phyloP scores from a whole-genome alignment of 768 basidiomycete species.

The Pseudohyphozyma bogoriensis region DNA sequence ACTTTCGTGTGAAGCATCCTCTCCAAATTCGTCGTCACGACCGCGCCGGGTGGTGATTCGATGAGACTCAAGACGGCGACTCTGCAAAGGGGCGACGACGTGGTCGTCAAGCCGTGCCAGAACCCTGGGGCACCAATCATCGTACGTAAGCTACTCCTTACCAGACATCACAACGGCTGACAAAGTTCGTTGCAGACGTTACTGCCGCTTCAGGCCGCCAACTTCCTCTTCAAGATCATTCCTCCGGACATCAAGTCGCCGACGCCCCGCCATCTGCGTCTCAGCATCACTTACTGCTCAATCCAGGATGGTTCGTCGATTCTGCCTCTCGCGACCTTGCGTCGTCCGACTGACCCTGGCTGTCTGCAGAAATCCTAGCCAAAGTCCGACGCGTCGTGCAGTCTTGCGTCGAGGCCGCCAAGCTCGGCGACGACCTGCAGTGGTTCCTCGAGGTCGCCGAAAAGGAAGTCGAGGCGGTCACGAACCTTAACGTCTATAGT shows the following conservation, averaged over 20 bases:
- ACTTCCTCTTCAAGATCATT: slow-evolving; percentile 58
- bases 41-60: slow-evolving; percentile 63
- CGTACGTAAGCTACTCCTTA: background rate
- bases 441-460: slow-evolving; percentile 20
- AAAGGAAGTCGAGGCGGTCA: slow-evolving; percentile 38
- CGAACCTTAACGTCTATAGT: slow-evolving; percentile 37
- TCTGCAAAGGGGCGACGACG: slow-evolving; percentile 39
- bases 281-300: slow-evolving; percentile 10
- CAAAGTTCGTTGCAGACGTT: slow-evolving; percentile 48
- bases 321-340: background rate
- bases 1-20: slow-evolving; percentile 54
- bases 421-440: slow-evolving; percentile 6
- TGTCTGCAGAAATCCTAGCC: background rate
- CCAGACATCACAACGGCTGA: no score
- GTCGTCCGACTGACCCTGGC: background rate
- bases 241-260: background rate
- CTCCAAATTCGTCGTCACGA: slow-evolving; percentile 81
- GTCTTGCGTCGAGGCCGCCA: background rate
- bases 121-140: slow-evolving; percentile 42
- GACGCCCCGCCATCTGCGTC: background rate
- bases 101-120: slow-evolving; percentile 39
- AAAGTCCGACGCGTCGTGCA: background rate
- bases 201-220: slow-evolving; percentile 61
- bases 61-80: slow-evolving; percentile 61
- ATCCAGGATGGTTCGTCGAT: slow-evolving; percentile 6